Evolutionary conservation across 2,329 filamentous ascomycete species (phyloP).

Genomic region (Cryoendolithus antarcticus): DNA sequence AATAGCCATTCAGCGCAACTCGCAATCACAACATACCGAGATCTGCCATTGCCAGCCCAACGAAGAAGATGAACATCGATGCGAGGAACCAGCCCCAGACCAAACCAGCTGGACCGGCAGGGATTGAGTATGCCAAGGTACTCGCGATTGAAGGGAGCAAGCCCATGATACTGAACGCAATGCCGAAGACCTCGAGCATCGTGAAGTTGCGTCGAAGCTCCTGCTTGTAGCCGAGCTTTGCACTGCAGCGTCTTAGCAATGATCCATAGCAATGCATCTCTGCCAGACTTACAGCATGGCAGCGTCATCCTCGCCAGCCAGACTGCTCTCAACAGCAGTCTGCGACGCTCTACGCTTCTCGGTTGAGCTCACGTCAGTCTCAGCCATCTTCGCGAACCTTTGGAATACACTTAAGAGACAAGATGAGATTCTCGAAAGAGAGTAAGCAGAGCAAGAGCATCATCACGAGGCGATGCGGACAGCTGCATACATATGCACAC

Average conservation of each 20-base stretch:
- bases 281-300: slow-evolving; percentile 24
- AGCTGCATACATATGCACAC: too few relatives aligned
- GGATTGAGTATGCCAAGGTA: slow-evolving; percentile 46
- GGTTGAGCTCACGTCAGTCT: not conserved
- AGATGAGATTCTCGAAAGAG: too few relatives aligned
- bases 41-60: slow-evolving; percentile 46
- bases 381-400: not conserved
- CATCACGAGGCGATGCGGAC: too few relatives aligned
- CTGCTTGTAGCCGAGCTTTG: slow-evolving; percentile 40
- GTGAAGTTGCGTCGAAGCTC: slow-evolving; percentile 48
- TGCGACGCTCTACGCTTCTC: slow-evolving; percentile 2
- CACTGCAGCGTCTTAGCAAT: slow-evolving; percentile 4
- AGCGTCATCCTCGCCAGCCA: slow-evolving; percentile 28
- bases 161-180: slow-evolving; percentile 41
- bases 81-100: slow-evolving; percentile 51
- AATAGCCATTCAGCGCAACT: too few relatives aligned
- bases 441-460: too few relatives aligned
- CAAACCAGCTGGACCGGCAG: slow-evolving; percentile 48
- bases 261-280: too few relatives aligned
- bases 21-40: slow-evolving; percentile 7
- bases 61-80: slow-evolving; percentile 40
- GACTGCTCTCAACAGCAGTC: slow-evolving; percentile 11
- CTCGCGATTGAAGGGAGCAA: slow-evolving; percentile 49
- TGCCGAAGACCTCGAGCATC: slow-evolving; percentile 48
- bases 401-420: too few relatives aligned